phyloP scores from a whole-genome alignment of 192 early-diverging fungal species.

The Coemansia sp. region DNA sequence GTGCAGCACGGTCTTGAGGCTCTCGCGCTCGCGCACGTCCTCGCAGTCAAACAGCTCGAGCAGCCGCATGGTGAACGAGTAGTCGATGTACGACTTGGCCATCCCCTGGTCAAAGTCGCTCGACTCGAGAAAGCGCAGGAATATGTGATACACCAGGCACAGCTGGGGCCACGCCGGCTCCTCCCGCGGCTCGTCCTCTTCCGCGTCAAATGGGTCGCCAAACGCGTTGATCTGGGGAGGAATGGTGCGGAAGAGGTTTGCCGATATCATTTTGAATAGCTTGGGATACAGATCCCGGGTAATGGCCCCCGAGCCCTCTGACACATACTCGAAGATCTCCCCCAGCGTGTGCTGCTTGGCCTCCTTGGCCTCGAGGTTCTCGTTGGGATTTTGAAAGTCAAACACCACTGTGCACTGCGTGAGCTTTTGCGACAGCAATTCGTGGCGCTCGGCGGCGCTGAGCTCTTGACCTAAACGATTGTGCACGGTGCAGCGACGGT shows the following conservation, averaged over 20 bases:
- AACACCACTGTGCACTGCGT: constrained; percentile 89
- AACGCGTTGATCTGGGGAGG: constrained; percentile 92
- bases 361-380: constrained; percentile 91
- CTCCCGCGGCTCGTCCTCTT: constrained; percentile 97
- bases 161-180: constrained; percentile 98
- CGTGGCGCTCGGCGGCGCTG: constrained; percentile 72
- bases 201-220: constrained; percentile 97
- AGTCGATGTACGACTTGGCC: constrained; percentile 95
- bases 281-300: constrained; percentile 87
- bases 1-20: constrained; percentile 96
- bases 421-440: constrained; percentile 87
- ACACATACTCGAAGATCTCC: constrained; percentile 93
- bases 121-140: constrained; percentile 95
- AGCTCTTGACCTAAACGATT: constrained; percentile 62
- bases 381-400: constrained; percentile 89
- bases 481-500: not conserved
- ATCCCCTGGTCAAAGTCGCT: constrained; percentile 96
- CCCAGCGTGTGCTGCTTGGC: constrained; percentile 88
- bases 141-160: constrained; percentile 97
- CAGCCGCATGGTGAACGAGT: constrained; percentile 80
- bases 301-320: constrained; percentile 81
- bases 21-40: constrained; percentile 97
- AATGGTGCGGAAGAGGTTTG: constrained; percentile 94
- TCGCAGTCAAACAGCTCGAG: constrained; percentile 98
- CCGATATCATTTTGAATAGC: constrained; percentile 91